A percentile compares a stretch with the other conserved stretches of the same genome.
Evolutionary conservation across 805 yeast genomes (phyloP).

Genomic region (Lipomyces lipofer): DNA sequence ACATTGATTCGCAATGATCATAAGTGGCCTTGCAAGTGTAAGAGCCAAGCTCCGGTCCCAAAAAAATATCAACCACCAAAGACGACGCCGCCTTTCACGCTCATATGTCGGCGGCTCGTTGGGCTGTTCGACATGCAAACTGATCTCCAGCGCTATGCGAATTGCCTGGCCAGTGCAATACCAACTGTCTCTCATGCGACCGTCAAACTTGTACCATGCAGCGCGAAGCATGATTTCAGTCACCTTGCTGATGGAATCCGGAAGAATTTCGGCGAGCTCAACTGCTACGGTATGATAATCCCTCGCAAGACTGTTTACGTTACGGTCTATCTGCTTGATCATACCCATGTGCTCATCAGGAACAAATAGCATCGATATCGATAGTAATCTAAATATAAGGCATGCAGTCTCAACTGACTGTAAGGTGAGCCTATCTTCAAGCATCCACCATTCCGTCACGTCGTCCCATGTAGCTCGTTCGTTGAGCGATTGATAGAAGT

Average conservation of each 20-base stretch:
- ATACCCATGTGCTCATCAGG: constrained; percentile 2
- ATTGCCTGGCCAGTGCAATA: constrained; percentile 1
- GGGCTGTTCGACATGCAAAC: constrained; percentile 1
- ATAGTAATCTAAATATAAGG: not conserved
- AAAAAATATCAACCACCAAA: constrained; percentile 5
- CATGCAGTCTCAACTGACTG: not conserved
- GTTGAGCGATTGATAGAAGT: constrained; percentile 3
- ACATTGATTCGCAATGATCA: not conserved
- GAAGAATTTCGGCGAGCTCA: constrained; percentile 5
- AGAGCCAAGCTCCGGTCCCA: constrained; percentile 6
- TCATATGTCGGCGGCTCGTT: constrained; percentile 2
- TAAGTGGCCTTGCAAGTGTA: constrained; percentile 4
- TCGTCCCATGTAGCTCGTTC: not conserved
- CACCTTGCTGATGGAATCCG: not conserved
- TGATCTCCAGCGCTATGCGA: constrained; percentile 7
- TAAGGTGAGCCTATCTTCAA: not conserved
- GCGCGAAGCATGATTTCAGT: not conserved
- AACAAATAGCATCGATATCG: not conserved
- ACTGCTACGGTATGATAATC: constrained; percentile 3
- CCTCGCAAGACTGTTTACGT: not conserved
- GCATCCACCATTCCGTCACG: constrained; percentile 2
- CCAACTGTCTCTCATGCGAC: constrained; percentile 5
- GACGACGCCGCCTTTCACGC: constrained; percentile 3
- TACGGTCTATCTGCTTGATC: constrained; percentile 2
- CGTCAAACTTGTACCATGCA: constrained; percentile 5